Conservation (phyloP, 202 grass and related monocot genomes). For the Elaeis oleifera region DNA sequence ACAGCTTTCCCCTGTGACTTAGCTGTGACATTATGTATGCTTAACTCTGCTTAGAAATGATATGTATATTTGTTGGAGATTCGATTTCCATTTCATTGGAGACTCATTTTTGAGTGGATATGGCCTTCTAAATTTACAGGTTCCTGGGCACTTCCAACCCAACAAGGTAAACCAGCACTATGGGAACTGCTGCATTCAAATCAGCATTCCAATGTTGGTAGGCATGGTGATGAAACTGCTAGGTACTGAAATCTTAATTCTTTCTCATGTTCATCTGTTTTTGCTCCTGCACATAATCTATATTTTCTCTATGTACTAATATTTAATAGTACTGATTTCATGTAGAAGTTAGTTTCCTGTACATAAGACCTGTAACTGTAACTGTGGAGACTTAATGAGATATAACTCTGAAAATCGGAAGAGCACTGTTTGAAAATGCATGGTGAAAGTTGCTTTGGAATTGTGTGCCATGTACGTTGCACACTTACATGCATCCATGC, state of each 20-base stretch:
- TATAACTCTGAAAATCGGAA: too few species aligned
- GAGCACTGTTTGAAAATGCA: too few species aligned
- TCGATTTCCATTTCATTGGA: neutral
- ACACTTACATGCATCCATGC: too few species aligned
- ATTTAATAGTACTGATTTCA: too few species aligned
- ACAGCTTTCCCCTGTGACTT: constrained; percentile 9
- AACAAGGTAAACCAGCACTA: constrained; percentile 72
- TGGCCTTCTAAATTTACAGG: constrained; percentile 31
- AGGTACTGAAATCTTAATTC: constrained; percentile 27
- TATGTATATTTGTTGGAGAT: neutral
- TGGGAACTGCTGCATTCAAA: constrained; percentile 94
- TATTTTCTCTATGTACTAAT: too few species aligned
- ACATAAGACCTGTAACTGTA: too few species aligned
- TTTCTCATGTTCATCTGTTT: neutral
- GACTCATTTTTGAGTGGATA: neutral
- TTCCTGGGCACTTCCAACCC: constrained; percentile 97
- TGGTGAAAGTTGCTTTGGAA: too few species aligned
- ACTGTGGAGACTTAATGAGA: too few species aligned
- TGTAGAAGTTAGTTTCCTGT: too few species aligned
- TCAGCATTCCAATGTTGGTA: constrained; percentile 80
- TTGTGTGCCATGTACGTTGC: too few species aligned
- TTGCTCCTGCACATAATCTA: too few species aligned
- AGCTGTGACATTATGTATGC: neutral
- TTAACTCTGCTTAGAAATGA: constrained; percentile 9
- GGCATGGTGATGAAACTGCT: constrained; percentile 53